A percentile compares a stretch with the other conserved stretches of the same genome.
Evolutionary conservation across 129 eudicot genomes (phyloP).

Genomic region (Ambrosia artemisiifolia): DNA sequence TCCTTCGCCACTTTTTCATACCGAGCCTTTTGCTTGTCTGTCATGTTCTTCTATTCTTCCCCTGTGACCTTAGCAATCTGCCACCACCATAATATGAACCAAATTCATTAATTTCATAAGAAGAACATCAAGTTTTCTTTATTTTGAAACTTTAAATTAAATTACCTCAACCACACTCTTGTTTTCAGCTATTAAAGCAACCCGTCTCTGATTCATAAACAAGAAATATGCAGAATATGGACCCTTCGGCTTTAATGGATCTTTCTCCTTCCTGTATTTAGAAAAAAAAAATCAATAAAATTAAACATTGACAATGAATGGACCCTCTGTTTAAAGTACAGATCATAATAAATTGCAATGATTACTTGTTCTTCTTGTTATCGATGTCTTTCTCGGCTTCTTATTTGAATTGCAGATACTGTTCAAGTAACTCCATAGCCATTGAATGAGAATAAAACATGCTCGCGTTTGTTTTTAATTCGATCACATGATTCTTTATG

Average conservation of each 20-base stretch:
- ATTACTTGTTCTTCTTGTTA: slow-evolving; percentile 73
- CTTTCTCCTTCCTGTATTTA: slow-evolving; percentile 77
- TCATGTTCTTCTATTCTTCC: slow-evolving; percentile 93
- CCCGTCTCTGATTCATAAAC: slow-evolving; percentile 65
- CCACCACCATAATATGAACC: slow-evolving; percentile 5
- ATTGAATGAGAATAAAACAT: no score
- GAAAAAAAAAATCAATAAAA: neutral
- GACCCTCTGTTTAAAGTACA: neutral
- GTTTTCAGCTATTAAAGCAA: slow-evolving; percentile 58
- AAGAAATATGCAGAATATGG: slow-evolving; percentile 82
- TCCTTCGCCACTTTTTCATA: slow-evolving; percentile 69
- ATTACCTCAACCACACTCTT: slow-evolving; percentile 65
- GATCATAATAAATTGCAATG: neutral
- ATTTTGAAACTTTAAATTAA: neutral
- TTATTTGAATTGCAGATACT: slow-evolving; percentile 71
- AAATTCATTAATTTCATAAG: slow-evolving; percentile 4
- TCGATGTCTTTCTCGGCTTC: slow-evolving; percentile 57
- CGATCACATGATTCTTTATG: no score
- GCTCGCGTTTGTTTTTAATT: no score
- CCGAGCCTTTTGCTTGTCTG: slow-evolving; percentile 56
- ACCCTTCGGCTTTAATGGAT: slow-evolving; percentile 90
- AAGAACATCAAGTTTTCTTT: neutral
- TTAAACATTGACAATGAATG: neutral
- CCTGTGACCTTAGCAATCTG: slow-evolving; percentile 77
- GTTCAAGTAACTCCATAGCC: slow-evolving; percentile 95